A percentile compares a stretch with the other conserved stretches of the same genome.
phyloP scores from a whole-genome alignment of 2,329 filamentous ascomycete species.

The Colletotrichum acutatum region DNA sequence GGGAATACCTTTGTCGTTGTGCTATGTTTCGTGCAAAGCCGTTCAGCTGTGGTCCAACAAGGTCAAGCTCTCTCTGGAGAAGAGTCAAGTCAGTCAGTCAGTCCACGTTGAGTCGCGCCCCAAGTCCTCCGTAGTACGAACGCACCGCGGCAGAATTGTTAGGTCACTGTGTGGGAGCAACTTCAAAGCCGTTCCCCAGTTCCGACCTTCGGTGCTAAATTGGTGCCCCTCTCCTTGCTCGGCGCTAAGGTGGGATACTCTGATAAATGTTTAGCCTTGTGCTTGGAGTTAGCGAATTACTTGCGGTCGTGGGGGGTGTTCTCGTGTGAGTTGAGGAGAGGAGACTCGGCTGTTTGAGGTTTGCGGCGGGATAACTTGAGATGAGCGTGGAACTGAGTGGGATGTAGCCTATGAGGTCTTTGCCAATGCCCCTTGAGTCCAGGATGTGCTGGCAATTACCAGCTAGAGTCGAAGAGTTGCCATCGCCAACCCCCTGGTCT shows the following conservation, averaged over 20 bases:
- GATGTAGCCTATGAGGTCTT: too few relatives aligned
- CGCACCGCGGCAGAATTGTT: slow-evolving; percentile 2
- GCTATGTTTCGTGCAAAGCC: slow-evolving; percentile 11
- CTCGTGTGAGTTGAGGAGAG: background rate
- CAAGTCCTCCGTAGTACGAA: background rate
- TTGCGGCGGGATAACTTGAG: too few relatives aligned
- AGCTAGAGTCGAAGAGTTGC: background rate
- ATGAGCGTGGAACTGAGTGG: too few relatives aligned
- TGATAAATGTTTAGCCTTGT: slow-evolving; percentile 25
- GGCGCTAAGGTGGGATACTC: slow-evolving; percentile 12
- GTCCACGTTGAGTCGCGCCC: background rate
- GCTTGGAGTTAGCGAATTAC: slow-evolving; percentile 2
- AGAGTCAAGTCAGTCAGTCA: background rate
- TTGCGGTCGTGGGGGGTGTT: background rate
- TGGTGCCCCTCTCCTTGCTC: slow-evolving; percentile 24
- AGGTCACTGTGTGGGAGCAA: background rate
- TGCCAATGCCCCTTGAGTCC: too few relatives aligned
- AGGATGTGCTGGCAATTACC: background rate
- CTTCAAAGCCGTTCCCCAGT: slow-evolving; percentile 11
- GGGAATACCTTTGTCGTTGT: background rate
- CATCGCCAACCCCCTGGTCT: background rate
- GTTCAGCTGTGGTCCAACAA: slow-evolving; percentile 2
- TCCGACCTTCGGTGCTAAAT: background rate
- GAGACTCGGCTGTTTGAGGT: background rate
- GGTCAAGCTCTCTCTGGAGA: slow-evolving; percentile 3